Conservation (phyloP, 2,329 filamentous ascomycete species). For the Colletotrichum liaoningense region DNA sequence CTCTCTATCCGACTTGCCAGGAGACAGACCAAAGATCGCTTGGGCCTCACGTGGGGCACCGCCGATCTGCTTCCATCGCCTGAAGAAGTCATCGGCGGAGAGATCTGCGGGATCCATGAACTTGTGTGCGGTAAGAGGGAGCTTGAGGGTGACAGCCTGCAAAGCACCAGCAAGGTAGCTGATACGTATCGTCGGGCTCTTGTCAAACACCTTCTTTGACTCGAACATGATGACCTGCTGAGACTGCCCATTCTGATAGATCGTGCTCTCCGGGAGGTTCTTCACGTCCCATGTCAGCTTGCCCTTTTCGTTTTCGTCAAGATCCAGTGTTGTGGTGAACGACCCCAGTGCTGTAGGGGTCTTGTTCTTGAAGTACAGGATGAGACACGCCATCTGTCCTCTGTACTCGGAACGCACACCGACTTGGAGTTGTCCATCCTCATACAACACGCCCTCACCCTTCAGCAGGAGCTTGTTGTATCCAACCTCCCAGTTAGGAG, state of each 20-base stretch:
- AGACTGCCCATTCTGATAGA: slow-evolving; percentile 80
- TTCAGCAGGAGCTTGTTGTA: slow-evolving; percentile 85
- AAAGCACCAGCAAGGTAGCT: slow-evolving; percentile 94
- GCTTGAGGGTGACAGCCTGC: slow-evolving; percentile 90
- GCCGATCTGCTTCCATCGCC: slow-evolving; percentile 98
- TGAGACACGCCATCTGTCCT: slow-evolving; percentile 93
- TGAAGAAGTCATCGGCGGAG: slow-evolving; percentile 94
- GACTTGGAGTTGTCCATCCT: slow-evolving; percentile 93
- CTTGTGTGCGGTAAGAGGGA: slow-evolving; percentile 90
- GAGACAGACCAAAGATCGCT: slow-evolving; percentile 79
- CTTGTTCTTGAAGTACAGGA: slow-evolving; percentile 97
- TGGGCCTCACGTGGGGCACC: slow-evolving; percentile 89
- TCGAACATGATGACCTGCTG: slow-evolving; percentile 98
- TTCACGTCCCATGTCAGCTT: slow-evolving; percentile 89
- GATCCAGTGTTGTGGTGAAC: slow-evolving; percentile 93
- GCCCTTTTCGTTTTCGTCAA: slow-evolving; percentile 73
- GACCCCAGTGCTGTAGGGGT: slow-evolving; percentile 86
- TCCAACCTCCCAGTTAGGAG: slow-evolving; percentile 93
- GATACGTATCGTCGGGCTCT: slow-evolving; percentile 90
- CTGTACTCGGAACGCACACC: slow-evolving; percentile 94
- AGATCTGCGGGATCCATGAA: slow-evolving; percentile 96
- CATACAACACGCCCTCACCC: slow-evolving; percentile 89
- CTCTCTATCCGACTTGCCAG: slow-evolving; percentile 67
- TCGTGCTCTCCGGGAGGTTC: slow-evolving; percentile 84
- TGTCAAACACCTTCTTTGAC: slow-evolving; percentile 81